A percentile compares a stretch with the other conserved stretches of the same genome.
phyloP scores from a whole-genome alignment of 2,329 filamentous ascomycete species.

The Sphaerulina populicola region DNA sequence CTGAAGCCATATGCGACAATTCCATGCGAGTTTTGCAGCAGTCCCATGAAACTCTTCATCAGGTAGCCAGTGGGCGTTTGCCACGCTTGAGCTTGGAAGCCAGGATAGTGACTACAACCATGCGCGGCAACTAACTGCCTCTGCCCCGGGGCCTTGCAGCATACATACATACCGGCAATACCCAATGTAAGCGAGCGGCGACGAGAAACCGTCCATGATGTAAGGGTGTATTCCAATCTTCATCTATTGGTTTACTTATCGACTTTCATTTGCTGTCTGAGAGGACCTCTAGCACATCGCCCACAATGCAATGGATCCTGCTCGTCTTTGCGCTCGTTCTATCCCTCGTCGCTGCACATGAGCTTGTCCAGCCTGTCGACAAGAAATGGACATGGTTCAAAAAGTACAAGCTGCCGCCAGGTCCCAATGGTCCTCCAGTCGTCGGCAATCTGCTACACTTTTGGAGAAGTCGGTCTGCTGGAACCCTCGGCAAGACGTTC shows the following conservation, averaged over 20 bases:
- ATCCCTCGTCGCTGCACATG: background rate
- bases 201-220: background rate
- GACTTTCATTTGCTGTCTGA: no score
- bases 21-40: background rate
- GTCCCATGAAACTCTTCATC: background rate
- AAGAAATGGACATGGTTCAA: conserved; percentile 9
- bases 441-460: conserved; percentile 12
- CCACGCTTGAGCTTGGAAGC: background rate
- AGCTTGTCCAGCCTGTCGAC: conserved; percentile 10
- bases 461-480: conserved; percentile 8
- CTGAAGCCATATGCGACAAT: background rate
- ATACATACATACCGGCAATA: background rate
- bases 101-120: background rate
- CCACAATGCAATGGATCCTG: conserved; percentile 3
- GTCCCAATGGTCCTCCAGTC: conserved; percentile 6
- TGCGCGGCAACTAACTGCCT: background rate
- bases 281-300: background rate
- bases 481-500: conserved; percentile 7
- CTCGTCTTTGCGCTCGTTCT: background rate
- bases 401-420: conserved; percentile 10
- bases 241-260: no score
- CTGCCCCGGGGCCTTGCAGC: background rate
- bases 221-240: no score
- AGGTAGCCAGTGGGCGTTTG: background rate
- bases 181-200: background rate